Base-by-base conservation (phyloP, 345 rosid species). In the Bretschneidera sinensis region DNA sequence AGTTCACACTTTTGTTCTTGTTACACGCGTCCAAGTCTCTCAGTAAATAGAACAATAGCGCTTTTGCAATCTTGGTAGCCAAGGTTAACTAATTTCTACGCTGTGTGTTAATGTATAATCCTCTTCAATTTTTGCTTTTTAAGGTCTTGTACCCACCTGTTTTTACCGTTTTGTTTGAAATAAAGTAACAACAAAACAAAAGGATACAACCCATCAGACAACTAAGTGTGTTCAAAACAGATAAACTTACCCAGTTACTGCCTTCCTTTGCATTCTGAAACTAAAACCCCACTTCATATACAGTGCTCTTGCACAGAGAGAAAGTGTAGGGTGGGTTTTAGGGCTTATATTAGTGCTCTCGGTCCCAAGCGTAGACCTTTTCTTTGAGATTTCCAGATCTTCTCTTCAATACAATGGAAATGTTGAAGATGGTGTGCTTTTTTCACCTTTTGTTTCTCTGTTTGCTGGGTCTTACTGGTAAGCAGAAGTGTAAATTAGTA, bases 401-500 rank as follows among this genome's bases (percentile, higher is more conserved):
- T 57, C 52, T 9, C 51, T 18, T 39, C 45, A 4, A 5, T 11
- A 39, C 45, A 21, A 31, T 19, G 13, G 33, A 70, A 63, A 64
- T 58, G 74, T 49, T 65, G 64, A 76, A 62, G 63, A 62, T 76
- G 65, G 57, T 11, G 21, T 56, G 34, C 53, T 33, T 65, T 43
- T 68, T 63, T 66, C 65, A 9, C 51, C n/a, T 78, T 57, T 74
- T 70, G 73, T 66, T 81, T 54, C 45, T 78, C 62, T 68, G 76
- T 56, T 70, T 80, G 43, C 71, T 80, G 39, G 73, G 81, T 54
- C 69, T 76, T 75, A 67, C 83, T 66, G 85, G 92, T 86, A 79
- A 62, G 69, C 25, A 20, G 0, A 28, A 47, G 51, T 54, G n/a
- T 6, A 28, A 54, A 17, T 6, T n/a, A n/a, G n/a, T n/a, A n/a